A percentile compares a stretch with the other conserved stretches of the same genome.
Conservation (phyloP, 768 basidiomycete genomes). For the Paxillus ammoniavirescens region DNA sequence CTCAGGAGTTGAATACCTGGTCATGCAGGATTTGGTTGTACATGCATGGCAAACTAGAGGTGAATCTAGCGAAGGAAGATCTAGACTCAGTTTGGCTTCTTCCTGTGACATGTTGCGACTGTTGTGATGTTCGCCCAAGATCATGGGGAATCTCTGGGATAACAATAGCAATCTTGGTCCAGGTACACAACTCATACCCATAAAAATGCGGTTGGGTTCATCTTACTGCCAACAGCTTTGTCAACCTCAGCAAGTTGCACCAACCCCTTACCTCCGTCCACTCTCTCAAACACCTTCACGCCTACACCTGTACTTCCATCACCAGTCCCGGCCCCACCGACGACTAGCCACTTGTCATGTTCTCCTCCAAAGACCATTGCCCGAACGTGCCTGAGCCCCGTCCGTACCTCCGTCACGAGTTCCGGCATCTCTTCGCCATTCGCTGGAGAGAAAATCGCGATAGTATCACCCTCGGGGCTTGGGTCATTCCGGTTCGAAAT, state of each 20-base stretch:
- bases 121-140: too few species aligned
- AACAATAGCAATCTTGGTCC: background rate
- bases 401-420: conserved; percentile 60
- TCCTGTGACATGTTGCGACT: too few species aligned
- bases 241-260: conserved; percentile 49
- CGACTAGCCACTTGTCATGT: conserved; percentile 59
- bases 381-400: conserved; percentile 68
- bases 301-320: conserved; percentile 65
- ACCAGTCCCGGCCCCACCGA: conserved; percentile 48
- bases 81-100: too few species aligned
- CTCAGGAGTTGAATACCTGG: too few species aligned
- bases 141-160: too few species aligned
- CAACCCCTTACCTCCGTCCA: conserved; percentile 56
- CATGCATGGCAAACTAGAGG: too few species aligned
- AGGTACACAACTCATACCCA: conserved; percentile 31
- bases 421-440: conserved; percentile 42
- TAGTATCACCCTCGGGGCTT: conserved; percentile 64
- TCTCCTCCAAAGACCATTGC: conserved; percentile 67
- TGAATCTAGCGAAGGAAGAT: too few species aligned
- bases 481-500: conserved; percentile 76
- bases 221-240: conserved; percentile 33
- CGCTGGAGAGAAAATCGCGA: conserved; percentile 64
- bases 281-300: conserved; percentile 67
- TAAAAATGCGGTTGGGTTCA: conserved; percentile 35
- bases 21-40: too few species aligned